phyloP scores from a whole-genome alignment of 495 filamentous ascomycete genomes.

The Xylaria longipes region DNA sequence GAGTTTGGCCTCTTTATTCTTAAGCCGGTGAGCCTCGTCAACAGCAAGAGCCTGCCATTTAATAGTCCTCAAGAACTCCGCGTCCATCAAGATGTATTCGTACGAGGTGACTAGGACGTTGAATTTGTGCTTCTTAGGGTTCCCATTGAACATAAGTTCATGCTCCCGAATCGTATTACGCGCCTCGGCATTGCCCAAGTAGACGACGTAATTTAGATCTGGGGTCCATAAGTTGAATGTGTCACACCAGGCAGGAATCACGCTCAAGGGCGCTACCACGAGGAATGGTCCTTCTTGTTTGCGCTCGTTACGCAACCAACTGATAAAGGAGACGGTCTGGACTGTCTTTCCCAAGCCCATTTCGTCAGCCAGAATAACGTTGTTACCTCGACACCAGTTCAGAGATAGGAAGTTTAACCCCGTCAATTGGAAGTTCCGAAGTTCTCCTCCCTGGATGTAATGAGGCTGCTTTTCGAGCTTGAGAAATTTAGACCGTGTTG shows the following conservation, averaged over 20 bases:
- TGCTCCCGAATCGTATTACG: slow-evolving; percentile 84
- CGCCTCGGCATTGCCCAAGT: slow-evolving; percentile 84
- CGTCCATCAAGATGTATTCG: slow-evolving; percentile 87
- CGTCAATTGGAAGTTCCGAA: slow-evolving; percentile 93
- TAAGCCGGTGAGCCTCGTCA: slow-evolving; percentile 95
- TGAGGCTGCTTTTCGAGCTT: slow-evolving; percentile 76
- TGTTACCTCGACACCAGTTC: slow-evolving; percentile 90
- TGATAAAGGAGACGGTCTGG: slow-evolving; percentile 95
- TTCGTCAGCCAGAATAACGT: slow-evolving; percentile 96
- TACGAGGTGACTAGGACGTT: slow-evolving; percentile 95
- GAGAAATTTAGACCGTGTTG: slow-evolving; percentile 74
- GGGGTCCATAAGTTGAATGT: slow-evolving; percentile 97
- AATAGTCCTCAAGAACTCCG: slow-evolving; percentile 77
- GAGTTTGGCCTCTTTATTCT: slow-evolving; percentile 92
- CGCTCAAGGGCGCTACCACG: slow-evolving; percentile 92
- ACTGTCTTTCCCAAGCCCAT: slow-evolving; percentile 99
- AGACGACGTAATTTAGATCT: slow-evolving; percentile 95
- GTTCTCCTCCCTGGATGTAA: slow-evolving; percentile 84
- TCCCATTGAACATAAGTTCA: slow-evolving; percentile 84
- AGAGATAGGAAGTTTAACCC: slow-evolving; percentile 93
- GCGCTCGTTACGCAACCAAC: slow-evolving; percentile 93
- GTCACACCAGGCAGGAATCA: slow-evolving; percentile 96
- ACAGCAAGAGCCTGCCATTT: slow-evolving; percentile 98
- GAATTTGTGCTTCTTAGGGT: slow-evolving; percentile 85
- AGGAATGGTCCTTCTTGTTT: slow-evolving; percentile 93